A percentile compares a stretch with the other conserved stretches of the same genome.
phyloP scores from a whole-genome alignment of 495 filamentous ascomycete genomes.

The Penicillium goetzii region DNA sequence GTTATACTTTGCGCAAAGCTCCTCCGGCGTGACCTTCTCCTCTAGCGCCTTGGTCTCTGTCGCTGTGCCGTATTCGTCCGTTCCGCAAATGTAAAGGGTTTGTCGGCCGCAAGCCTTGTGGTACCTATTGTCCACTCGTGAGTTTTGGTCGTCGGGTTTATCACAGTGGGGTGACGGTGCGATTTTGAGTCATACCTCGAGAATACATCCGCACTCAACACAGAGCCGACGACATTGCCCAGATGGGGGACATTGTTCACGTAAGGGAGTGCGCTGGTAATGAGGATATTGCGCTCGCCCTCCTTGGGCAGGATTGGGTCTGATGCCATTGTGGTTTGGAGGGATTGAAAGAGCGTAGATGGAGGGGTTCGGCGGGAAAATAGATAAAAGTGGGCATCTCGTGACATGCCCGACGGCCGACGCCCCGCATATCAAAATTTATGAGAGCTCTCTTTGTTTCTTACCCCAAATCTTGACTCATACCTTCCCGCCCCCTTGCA shows the following conservation, averaged over 20 bases:
- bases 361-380: conserved; percentile 39
- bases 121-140: conserved; percentile 57
- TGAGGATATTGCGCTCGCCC: conserved; percentile 53
- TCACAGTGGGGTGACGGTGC: conserved; percentile 10
- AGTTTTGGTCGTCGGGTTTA: conserved; percentile 19
- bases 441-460: conserved; percentile 7
- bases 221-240: conserved; percentile 90
- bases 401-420: conserved; percentile 27
- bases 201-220: conserved; percentile 82
- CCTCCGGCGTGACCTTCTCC: conserved; percentile 68
- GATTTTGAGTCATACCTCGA: conserved; percentile 53
- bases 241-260: conserved; percentile 97
- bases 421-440: conserved; percentile 34
- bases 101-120: conserved; percentile 68
- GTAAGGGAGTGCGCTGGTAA: conserved; percentile 70
- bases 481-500: conserved; percentile 5
- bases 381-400: conserved; percentile 35
- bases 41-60: conserved; percentile 81
- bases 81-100: conserved; percentile 60
- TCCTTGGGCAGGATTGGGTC: conserved; percentile 46
- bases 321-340: conserved; percentile 35
- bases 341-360: conserved; percentile 24
- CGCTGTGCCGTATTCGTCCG: conserved; percentile 82
- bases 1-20: conserved; percentile 86
- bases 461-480: conserved; percentile 10